These are phyloP conservation scores for Cercis canadensis DNA, from an alignment of 306 rosid genomes.

Conservation along the genomic window DNA sequence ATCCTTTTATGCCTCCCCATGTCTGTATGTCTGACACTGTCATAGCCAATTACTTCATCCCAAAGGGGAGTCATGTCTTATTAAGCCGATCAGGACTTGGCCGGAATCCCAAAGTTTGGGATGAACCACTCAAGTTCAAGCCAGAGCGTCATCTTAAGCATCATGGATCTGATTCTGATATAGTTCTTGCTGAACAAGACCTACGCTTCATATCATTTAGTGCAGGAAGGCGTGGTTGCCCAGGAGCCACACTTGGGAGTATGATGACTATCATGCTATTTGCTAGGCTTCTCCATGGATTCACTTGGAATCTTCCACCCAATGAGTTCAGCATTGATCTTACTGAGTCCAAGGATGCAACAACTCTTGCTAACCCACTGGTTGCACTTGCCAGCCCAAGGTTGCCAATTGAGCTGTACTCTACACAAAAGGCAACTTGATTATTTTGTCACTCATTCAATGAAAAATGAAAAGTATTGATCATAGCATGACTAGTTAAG, in stretches of 20 bases:
- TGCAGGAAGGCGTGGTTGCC: conserved; percentile 29
- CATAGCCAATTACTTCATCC: conserved; percentile 49
- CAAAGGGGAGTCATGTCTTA: conserved; percentile 47
- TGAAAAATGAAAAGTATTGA: too few relatives aligned
- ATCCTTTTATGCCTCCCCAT: conserved; percentile 50
- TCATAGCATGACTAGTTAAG: too few relatives aligned
- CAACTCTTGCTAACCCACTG: conserved; percentile 8
- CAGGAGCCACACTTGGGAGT: conserved; percentile 13
- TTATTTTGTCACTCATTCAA: too few relatives aligned
- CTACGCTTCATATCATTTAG: conserved; percentile 35
- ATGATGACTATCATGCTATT: conserved; percentile 12
- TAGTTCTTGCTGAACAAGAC: conserved; percentile 30
- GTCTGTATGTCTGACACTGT: conserved; percentile 28
- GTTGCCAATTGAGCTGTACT: not conserved
- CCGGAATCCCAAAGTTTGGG: conserved; percentile 38
- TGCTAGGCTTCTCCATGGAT: conserved; percentile 43
- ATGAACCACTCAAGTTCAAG: conserved; percentile 36
- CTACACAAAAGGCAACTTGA: too few relatives aligned
- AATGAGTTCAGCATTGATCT: conserved; percentile 5
- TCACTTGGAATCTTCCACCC: conserved; percentile 28
- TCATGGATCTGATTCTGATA: not conserved
- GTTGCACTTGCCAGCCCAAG: conserved; percentile 28
- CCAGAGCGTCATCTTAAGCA: conserved; percentile 44
- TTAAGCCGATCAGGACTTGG: conserved; percentile 44
- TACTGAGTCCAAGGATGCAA: not conserved